A percentile compares a stretch with the other conserved stretches of the same genome.
These are phyloP conservation scores for Fraxinus quadrangulata DNA, from an alignment of 257 asterid genomes.

Conservation along the genomic window DNA sequence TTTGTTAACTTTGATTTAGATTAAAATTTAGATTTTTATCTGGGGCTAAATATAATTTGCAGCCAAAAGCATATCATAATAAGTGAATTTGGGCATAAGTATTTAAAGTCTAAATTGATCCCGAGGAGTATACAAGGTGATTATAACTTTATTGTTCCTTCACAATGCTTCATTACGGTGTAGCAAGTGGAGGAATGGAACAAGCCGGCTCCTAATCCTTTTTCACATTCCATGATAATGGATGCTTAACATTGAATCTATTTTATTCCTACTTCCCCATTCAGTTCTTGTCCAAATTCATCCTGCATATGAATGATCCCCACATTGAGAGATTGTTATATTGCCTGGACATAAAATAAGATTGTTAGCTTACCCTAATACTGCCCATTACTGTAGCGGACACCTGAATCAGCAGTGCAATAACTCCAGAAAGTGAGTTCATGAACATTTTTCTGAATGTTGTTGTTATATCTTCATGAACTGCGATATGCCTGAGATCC, in stretches of 20 bases:
- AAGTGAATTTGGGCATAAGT: not conserved
- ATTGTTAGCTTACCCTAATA: too few species aligned
- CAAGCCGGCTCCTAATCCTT: not conserved
- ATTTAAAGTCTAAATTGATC: not conserved
- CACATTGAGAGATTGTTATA: not conserved
- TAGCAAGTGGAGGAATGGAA: not conserved
- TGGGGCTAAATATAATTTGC: not conserved
- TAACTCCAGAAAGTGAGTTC: not conserved
- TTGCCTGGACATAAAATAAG: not conserved
- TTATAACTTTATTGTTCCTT: not conserved
- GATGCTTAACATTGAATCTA: not conserved
- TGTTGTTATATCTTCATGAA: not conserved
- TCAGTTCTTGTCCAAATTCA: not conserved
- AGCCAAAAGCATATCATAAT: not conserved
- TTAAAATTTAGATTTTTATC: too few species aligned
- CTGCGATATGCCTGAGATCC: not conserved
- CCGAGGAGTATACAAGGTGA: not conserved
- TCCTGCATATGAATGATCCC: not conserved
- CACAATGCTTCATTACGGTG: not conserved
- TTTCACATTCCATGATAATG: not conserved
- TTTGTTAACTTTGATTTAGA: too few species aligned
- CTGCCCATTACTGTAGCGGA: too few species aligned
- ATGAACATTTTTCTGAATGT: not conserved
- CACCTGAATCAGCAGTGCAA: too few species aligned
- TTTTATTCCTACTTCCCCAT: not conserved